Conservation (phyloP, 345 rosid species). For the Limnanthes douglasii region DNA sequence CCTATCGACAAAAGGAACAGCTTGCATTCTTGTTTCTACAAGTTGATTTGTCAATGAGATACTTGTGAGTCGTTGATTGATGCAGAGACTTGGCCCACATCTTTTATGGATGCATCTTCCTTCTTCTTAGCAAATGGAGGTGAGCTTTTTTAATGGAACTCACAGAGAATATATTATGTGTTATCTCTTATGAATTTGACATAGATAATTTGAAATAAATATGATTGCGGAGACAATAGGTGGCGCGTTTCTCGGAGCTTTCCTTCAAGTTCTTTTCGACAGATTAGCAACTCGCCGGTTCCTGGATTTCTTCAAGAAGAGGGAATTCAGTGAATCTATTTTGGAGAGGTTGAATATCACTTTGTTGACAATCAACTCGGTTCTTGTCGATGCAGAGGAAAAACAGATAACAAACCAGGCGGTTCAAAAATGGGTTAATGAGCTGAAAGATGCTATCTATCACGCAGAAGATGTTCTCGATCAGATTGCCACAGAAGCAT, state of each 20-base stretch:
- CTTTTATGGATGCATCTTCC: too few relatives aligned
- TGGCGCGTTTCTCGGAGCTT: conserved; percentile 10
- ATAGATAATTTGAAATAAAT: too few relatives aligned
- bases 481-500: conserved; percentile 13
- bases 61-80: too few relatives aligned
- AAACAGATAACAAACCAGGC: conserved; percentile 11
- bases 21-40: too few relatives aligned
- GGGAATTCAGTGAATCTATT: conserved; percentile 8
- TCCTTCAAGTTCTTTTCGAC: conserved; percentile 16
- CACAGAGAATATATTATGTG: too few relatives aligned
- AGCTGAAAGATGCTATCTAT: conserved; percentile 19
- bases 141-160: too few relatives aligned
- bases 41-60: too few relatives aligned
- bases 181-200: too few relatives aligned
- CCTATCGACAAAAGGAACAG: too few relatives aligned
- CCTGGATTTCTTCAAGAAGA: conserved; percentile 9
- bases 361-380: conserved; percentile 12
- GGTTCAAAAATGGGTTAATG: conserved; percentile 19
- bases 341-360: conserved; percentile 12
- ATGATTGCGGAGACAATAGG: neutral
- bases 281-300: conserved; percentile 7
- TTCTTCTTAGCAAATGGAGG: too few relatives aligned
- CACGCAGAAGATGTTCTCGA: conserved; percentile 22
- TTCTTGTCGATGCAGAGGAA: conserved; percentile 23
- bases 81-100: too few relatives aligned